Base-by-base conservation (phyloP, 345 rosid genomes). In the Hibiscus syriacus region DNA sequence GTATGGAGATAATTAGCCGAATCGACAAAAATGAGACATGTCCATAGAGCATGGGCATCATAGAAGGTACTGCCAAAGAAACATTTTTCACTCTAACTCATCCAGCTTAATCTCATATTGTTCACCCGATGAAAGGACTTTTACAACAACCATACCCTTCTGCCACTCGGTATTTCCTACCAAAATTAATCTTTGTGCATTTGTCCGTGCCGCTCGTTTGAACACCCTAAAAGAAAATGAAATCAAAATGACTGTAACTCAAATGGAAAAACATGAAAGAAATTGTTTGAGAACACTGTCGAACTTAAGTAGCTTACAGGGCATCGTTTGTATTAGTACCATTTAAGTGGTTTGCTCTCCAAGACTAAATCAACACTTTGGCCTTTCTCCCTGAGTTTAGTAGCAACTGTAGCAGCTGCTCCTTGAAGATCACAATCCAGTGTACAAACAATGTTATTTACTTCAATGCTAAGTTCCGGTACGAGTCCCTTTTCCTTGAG, bases 301-400 rank as follows among this genome's bases (percentile, higher is more conserved):
- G 10, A 41, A 1, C 16, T n/a, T 17, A 22, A 30, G 54, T 27
- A 55, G 39, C 32, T n/a, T 38, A 29, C 38, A 38, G 25, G 46
- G 46, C 0, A 11, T 9, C 14, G 13, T 41, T 45, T 19, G 49
- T 5, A 0, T 41, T 56, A 41, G 49, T 86, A 88, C 91, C 98
- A 90, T 80, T 88, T 93, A 30, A 93, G 73, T 6, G 96, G 89
- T 83, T 93, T 93, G 80, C 55, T 81, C 83, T 88, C 96, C 83
- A 93, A 77, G 59, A 90, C 93, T 60, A 93, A 75, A 78, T 93
- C 97, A 49, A 87, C 96, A 56, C 82, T 87, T 72, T 81, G 89
- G 60, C 94, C 92, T 78, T 89, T 93, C 71, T 66, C 83, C 64
- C 96, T 84, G 29, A 93, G 90, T 64, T 77, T 70, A 38, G 90